Evolutionary conservation across 2,329 filamentous ascomycete species (phyloP).

Genomic region (Plenodomus lindquistii): DNA sequence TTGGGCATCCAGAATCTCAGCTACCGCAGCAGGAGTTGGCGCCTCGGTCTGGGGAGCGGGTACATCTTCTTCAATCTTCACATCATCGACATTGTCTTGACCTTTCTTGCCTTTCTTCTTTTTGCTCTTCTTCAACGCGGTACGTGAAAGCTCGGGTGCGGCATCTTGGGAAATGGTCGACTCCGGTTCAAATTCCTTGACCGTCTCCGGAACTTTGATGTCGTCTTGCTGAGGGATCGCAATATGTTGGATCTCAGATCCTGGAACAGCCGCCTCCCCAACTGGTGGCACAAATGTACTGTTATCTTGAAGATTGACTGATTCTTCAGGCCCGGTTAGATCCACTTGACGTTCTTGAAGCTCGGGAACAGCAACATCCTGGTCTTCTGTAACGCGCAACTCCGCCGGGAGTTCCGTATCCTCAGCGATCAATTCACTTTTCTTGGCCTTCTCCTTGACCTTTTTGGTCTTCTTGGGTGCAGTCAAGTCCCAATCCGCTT

Average conservation of each 20-base stretch:
- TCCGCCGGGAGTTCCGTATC: conserved; percentile 4
- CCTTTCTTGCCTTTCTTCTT: conserved; percentile 32
- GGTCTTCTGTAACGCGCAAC: conserved; percentile 3
- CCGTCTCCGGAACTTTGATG: background rate
- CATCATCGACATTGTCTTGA: conserved; percentile 10
- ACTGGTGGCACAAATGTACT: background rate
- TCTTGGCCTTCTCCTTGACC: conserved; percentile 34
- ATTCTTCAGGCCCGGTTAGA: background rate
- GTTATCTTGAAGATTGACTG: background rate
- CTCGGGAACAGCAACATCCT: conserved; percentile 1
- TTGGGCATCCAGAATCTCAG: conserved; percentile 2
- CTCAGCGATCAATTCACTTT: conserved; percentile 20
- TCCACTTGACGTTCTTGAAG: background rate
- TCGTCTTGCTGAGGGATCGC: background rate
- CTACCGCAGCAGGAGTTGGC: background rate
- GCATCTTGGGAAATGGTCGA: conserved; percentile 1
- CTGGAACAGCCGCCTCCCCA: background rate
- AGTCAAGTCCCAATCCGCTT: conserved; percentile 16
- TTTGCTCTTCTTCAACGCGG: conserved; percentile 31
- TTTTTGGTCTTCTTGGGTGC: conserved; percentile 30
- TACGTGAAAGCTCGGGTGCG: conserved; percentile 14
- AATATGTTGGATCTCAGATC: background rate
- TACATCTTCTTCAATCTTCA: background rate
- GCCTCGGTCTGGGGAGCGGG: conserved; percentile 6
- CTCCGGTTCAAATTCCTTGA: conserved; percentile 1